Evolutionary conservation across 495 filamentous ascomycete species (phyloP), one percentile per base, ranked within the genome.

Genomic region (Xylaria palmicola): DNA sequence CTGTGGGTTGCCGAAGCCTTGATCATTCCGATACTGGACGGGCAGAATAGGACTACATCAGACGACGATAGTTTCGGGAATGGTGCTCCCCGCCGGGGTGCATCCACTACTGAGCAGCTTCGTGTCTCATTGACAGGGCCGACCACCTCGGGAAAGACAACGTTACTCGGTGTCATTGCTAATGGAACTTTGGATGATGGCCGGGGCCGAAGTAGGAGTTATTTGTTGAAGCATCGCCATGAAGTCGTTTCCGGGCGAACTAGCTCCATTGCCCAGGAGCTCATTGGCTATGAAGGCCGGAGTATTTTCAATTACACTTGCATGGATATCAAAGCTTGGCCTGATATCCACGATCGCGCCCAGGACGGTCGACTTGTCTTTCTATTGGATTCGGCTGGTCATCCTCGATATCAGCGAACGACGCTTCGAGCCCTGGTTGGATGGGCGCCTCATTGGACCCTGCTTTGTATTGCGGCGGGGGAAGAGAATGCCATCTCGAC

Each of bases 361-460:
- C 83, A 83, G 26, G 77, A 79, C 20, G 90, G 90, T 17, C 87
- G 95, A 50, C 74, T 98, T 5, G 90, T 92, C 10, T 90, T 97
- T 59, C 72, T 97, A 10, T 88, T 92, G 0, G 94, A 98, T 69
- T 92, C 93, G 34, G 93, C 94, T 2, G 94, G 94, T 1, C 90
- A 94, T 56, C 86, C 91, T 6, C 85, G 90, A 36, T 98, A 92
- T 74, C 81, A 92, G 40, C 86, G 93, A 58, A 97, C 95, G 1
- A 92, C 89, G 4, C 77, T 98, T 30, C 82, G 93, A 53, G 91
- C 92, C 0, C 77, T 98, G n/a, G 79, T 98, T 47, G 92, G 93
- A 53, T 98, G 94, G 92, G 91, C 90, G 20, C 94, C 94, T 20
- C 93, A 98, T 70, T 97, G 92, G 85, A 92, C 91, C 6, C 68